Evolutionary conservation across 2,329 filamentous ascomycete genomes (phyloP).

Genomic region (Ophiostoma angusticollis): DNA sequence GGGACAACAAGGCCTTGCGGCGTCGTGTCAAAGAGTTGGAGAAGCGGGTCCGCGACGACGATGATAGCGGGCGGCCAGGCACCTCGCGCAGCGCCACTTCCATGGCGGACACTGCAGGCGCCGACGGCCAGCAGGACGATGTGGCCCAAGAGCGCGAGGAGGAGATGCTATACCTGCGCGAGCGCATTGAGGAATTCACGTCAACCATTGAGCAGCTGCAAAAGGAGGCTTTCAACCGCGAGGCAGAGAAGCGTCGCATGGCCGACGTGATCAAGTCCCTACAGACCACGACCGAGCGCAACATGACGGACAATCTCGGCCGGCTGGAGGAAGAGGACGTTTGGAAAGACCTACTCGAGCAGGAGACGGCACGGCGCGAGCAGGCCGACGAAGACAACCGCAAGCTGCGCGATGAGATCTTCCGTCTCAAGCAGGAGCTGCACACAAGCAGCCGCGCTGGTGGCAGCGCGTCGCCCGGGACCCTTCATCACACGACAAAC

Average conservation of each 20-base stretch:
- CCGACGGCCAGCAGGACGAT: conserved; percentile 43
- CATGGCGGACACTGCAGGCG: conserved; percentile 45
- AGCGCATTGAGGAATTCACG: conserved; percentile 74
- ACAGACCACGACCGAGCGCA: conserved; percentile 45
- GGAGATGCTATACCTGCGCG: conserved; percentile 72
- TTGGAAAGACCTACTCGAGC: conserved; percentile 88
- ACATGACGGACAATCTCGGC: conserved; percentile 28
- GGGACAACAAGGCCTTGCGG: conserved; percentile 76
- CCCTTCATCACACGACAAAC: conserved; percentile 47
- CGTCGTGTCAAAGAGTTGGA: conserved; percentile 77
- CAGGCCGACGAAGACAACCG: conserved; percentile 84
- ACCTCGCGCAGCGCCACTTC: conserved; percentile 44
- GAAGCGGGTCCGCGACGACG: conserved; percentile 58
- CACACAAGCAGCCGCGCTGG: conserved; percentile 18
- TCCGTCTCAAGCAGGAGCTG: conserved; percentile 53
- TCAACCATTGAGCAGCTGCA: conserved; percentile 71
- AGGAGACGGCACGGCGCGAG: conserved; percentile 78
- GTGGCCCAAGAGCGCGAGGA: conserved; percentile 62
- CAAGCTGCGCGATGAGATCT: conserved; percentile 70
- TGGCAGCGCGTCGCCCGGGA: conserved; percentile 9
- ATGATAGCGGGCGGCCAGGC: conserved; percentile 45
- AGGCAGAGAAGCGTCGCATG: conserved; percentile 76
- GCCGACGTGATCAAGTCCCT: conserved; percentile 59
- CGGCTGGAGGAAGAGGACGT: conserved; percentile 62
- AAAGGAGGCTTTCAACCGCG: conserved; percentile 63